A percentile compares a stretch with the other conserved stretches of the same genome.
Evolutionary conservation across 495 filamentous ascomycete genomes (phyloP).

Genomic region (Tuber brumale): DNA sequence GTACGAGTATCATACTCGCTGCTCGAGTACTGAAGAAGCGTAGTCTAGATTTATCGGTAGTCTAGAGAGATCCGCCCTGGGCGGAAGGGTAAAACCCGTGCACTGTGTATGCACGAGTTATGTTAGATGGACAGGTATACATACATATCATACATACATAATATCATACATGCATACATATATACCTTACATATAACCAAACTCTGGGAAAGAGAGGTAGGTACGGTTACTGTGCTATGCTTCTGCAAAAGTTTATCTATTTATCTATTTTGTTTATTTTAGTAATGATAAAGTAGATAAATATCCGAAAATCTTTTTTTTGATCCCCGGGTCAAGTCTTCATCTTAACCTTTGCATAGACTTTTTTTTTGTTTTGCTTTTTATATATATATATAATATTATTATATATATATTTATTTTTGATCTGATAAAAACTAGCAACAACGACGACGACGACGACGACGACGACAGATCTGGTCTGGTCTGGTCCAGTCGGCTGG

Average conservation of each 20-base stretch:
- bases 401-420: too few relatives aligned
- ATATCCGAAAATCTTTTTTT: slow-evolving; percentile 9
- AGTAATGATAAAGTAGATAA: neutral
- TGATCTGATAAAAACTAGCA: neutral
- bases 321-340: slow-evolving; percentile 35
- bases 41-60: neutral
- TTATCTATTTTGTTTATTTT: neutral
- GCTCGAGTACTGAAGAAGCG: too few relatives aligned
- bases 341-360: slow-evolving; percentile 24
- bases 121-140: neutral
- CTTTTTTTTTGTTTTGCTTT: neutral
- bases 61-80: neutral
- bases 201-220: neutral
- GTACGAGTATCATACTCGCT: too few relatives aligned
- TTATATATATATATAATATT: too few relatives aligned
- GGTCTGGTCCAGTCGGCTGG: too few relatives aligned
- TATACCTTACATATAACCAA: neutral
- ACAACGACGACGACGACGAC: neutral
- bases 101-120: neutral
- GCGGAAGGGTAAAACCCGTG: neutral
- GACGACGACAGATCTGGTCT: neutral
- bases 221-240: neutral
- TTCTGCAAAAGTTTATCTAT: too few relatives aligned
- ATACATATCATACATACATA: neutral
- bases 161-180: neutral